phyloP scores from a whole-genome alignment of 2,329 filamentous ascomycete species.

The Grosmannia serpens region DNA sequence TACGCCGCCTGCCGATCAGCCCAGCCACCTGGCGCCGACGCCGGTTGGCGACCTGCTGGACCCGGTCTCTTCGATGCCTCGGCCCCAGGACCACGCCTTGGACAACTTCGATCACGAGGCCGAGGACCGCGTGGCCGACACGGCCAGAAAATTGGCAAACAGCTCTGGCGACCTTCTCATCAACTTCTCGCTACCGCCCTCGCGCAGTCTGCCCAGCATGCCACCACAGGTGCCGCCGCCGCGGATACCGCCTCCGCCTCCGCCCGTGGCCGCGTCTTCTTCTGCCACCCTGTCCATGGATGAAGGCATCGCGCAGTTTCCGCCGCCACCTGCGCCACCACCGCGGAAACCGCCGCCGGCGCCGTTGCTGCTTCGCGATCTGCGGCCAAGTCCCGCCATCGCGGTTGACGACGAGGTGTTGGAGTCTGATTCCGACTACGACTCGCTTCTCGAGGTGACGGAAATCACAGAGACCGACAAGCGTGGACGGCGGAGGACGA shows the following conservation, averaged over 20 bases:
- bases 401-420: conserved; percentile 45
- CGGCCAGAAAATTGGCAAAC: conserved; percentile 33
- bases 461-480: conserved; percentile 45
- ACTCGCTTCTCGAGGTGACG: conserved; percentile 61
- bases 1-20: conserved; percentile 47
- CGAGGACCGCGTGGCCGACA: conserved; percentile 35
- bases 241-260: conserved; percentile 26
- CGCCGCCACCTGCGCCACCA: conserved; percentile 43
- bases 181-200: conserved; percentile 41
- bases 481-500: conserved; percentile 69
- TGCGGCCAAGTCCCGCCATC: conserved; percentile 18
- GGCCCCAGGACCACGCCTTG: conserved; percentile 46
- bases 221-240: conserved; percentile 42
- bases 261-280: conserved; percentile 4
- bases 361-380: conserved; percentile 58
- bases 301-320: conserved; percentile 37
- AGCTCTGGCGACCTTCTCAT: conserved; percentile 37
- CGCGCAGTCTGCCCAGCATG: conserved; percentile 40
- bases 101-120: conserved; percentile 45
- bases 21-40: conserved; percentile 25
- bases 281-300: conserved; percentile 29
- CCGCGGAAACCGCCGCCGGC: conserved; percentile 75
- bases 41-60: conserved; percentile 40
- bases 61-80: conserved; percentile 48
- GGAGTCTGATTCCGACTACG: conserved; percentile 77